Evolutionary conservation across 192 early-diverging fungal species (phyloP).

Genomic region (Backusella psychrophila): DNA sequence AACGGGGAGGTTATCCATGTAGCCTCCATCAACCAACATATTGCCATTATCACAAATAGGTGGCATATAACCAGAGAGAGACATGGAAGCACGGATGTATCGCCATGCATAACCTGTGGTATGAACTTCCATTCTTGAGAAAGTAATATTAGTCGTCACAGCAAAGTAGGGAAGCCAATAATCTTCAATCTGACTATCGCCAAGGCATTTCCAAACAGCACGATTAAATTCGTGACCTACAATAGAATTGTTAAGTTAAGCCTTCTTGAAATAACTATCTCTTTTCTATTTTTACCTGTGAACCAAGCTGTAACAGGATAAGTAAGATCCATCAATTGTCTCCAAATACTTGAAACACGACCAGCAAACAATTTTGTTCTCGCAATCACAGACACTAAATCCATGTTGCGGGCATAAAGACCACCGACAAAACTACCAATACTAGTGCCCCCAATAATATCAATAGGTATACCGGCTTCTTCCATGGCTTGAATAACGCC

Average conservation of each 20-base stretch:
- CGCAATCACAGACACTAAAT: slow-evolving; percentile 86
- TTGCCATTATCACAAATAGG: slow-evolving; percentile 96
- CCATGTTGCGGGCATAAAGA: slow-evolving; percentile 85
- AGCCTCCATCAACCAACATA: slow-evolving; percentile 98
- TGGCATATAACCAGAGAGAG: slow-evolving; percentile 91
- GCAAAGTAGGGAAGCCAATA: slow-evolving; percentile 97
- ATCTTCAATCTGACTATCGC: slow-evolving; percentile 93
- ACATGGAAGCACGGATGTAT: slow-evolving; percentile 98
- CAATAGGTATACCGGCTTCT: slow-evolving; percentile 96
- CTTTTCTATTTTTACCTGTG: slow-evolving; percentile 51
- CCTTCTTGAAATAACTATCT: neutral
- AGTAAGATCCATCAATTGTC: slow-evolving; percentile 89
- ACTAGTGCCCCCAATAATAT: slow-evolving; percentile 97
- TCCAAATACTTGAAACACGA: slow-evolving; percentile 81
- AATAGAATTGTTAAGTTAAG: neutral
- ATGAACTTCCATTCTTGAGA: slow-evolving; percentile 91
- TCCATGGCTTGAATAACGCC: slow-evolving; percentile 93
- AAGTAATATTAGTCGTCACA: slow-evolving; percentile 95
- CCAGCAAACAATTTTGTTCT: slow-evolving; percentile 81
- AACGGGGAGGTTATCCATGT: slow-evolving; percentile 96
- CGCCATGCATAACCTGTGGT: slow-evolving; percentile 94
- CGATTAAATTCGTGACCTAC: slow-evolving; percentile 94
- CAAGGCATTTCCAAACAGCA: slow-evolving; percentile 93
- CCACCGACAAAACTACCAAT: slow-evolving; percentile 97
- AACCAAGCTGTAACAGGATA: slow-evolving; percentile 92